These are phyloP conservation scores for Aspergillus sp. DNA, from an alignment of 2,329 filamentous ascomycete genomes.

Conservation along the genomic window DNA sequence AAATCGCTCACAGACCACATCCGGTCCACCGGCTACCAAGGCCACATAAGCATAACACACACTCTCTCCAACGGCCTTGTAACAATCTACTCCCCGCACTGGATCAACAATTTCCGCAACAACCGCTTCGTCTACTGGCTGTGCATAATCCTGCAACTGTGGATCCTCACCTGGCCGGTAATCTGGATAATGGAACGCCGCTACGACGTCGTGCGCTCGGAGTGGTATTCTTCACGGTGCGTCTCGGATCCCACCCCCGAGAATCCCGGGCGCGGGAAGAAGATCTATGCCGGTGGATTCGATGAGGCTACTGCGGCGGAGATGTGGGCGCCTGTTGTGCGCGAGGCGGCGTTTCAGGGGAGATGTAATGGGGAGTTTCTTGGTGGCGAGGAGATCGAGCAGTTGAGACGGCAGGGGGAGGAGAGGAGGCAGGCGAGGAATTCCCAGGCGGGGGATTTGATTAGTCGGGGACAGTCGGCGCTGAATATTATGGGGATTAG, in stretches of 20 bases:
- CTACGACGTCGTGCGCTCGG: slow-evolving; percentile 38
- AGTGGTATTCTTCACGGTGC: slow-evolving; percentile 36
- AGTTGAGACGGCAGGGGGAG: slow-evolving; percentile 16
- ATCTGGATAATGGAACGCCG: slow-evolving; percentile 43
- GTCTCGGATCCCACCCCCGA: not conserved
- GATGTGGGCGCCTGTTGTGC: slow-evolving; percentile 39
- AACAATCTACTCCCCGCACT: slow-evolving; percentile 45
- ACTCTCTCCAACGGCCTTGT: slow-evolving; percentile 33
- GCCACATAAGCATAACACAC: slow-evolving; percentile 32
- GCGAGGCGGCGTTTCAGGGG: slow-evolving; percentile 40
- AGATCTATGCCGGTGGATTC: slow-evolving; percentile 30
- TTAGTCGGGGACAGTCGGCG: slow-evolving; percentile 11
- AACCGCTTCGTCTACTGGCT: slow-evolving; percentile 40
- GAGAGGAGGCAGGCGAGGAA: slow-evolving; percentile 12
- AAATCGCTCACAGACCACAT: slow-evolving; percentile 41
- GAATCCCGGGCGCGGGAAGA: slow-evolving; percentile 7
- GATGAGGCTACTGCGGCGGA: slow-evolving; percentile 36
- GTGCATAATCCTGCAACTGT: slow-evolving; percentile 44
- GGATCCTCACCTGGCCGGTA: slow-evolving; percentile 46
- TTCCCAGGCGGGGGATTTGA: not conserved
- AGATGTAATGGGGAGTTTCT: slow-evolving; percentile 24
- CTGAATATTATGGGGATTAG: slow-evolving; percentile 17
- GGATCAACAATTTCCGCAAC: slow-evolving; percentile 42
- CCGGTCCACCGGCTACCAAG: slow-evolving; percentile 43
- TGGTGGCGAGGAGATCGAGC: slow-evolving; percentile 24